phyloP scores from a whole-genome alignment of 257 asterid species.

The Linderniella brevidens region DNA sequence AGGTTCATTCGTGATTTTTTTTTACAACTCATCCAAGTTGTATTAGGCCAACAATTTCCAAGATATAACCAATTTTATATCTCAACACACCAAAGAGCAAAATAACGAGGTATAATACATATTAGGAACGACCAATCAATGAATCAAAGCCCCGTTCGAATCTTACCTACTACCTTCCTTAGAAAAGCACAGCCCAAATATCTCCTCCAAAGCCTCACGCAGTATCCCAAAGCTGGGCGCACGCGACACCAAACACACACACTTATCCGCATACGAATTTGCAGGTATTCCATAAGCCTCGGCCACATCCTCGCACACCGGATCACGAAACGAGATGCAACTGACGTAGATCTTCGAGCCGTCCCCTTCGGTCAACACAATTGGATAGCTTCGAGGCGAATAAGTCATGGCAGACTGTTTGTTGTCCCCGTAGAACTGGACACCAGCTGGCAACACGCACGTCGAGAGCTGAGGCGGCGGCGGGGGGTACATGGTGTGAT shows the following conservation, averaged over 20 bases:
- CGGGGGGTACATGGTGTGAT: conserved; percentile 58
- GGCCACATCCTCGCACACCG: conserved; percentile 60
- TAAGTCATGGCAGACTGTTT: conserved; percentile 29
- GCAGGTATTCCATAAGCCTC: conserved; percentile 61
- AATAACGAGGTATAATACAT: background rate
- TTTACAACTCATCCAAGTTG: background rate
- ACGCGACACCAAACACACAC: conserved; percentile 81
- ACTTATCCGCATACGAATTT: conserved; percentile 66
- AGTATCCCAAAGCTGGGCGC: conserved; percentile 59
- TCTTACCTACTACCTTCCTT: conserved; percentile 69
- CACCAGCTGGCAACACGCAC: conserved; percentile 83
- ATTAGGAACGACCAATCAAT: no score
- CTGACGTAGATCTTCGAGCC: conserved; percentile 84
- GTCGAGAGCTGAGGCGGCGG: conserved; percentile 94
- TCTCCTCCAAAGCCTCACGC: conserved; percentile 77
- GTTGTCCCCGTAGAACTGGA: conserved; percentile 50
- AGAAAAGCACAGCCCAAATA: conserved; percentile 69
- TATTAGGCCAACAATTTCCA: no score
- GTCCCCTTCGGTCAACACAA: conserved; percentile 86
- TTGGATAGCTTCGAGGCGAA: conserved; percentile 64
- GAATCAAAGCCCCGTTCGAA: no score
- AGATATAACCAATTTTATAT: no score
- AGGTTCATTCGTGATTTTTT: background rate
- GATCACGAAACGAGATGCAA: conserved; percentile 83
- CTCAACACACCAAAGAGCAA: background rate